Conservation (phyloP, 140 eudicot genomes). For the Senecio squalidus region DNA sequence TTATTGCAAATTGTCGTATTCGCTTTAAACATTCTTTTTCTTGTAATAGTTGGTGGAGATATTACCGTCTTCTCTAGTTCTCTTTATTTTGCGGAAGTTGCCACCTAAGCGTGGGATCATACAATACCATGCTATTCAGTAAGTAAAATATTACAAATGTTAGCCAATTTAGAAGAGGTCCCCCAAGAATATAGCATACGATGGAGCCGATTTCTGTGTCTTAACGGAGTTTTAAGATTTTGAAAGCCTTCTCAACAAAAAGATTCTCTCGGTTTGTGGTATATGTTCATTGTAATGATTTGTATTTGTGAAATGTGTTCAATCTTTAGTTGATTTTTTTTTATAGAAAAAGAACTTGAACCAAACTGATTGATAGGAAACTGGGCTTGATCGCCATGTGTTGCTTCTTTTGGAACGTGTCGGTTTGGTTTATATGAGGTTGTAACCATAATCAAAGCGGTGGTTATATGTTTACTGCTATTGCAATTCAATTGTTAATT, state of each 20-base stretch:
- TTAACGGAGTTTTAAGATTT: not conserved
- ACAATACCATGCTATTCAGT: constrained; percentile 76
- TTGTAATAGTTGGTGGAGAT: constrained; percentile 75
- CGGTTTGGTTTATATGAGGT: too few relatives aligned
- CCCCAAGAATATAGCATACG: not conserved
- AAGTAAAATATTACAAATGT: constrained; percentile 1
- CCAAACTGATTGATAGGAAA: not conserved
- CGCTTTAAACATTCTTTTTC: not conserved
- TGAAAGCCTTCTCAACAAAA: not conserved
- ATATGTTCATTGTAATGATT: constrained; percentile 14
- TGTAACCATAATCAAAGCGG: too few relatives aligned
- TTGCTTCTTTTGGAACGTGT: not conserved
- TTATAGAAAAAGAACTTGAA: not conserved
- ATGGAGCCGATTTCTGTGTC: not conserved
- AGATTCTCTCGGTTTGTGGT: constrained; percentile 3
- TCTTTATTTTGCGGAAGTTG: constrained; percentile 76
- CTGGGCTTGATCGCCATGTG: not conserved
- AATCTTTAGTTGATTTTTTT: constrained; percentile 1
- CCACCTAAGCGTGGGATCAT: constrained; percentile 87
- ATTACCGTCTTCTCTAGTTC: constrained; percentile 68
- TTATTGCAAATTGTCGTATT: not conserved
- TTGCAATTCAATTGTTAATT: not conserved
- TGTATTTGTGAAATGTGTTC: constrained; percentile 20
- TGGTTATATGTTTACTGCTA: not conserved
- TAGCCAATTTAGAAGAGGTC: not conserved